Evolutionary conservation across 176 grass and related monocot species (phyloP).

Genomic region (Tuctoria greenei): DNA sequence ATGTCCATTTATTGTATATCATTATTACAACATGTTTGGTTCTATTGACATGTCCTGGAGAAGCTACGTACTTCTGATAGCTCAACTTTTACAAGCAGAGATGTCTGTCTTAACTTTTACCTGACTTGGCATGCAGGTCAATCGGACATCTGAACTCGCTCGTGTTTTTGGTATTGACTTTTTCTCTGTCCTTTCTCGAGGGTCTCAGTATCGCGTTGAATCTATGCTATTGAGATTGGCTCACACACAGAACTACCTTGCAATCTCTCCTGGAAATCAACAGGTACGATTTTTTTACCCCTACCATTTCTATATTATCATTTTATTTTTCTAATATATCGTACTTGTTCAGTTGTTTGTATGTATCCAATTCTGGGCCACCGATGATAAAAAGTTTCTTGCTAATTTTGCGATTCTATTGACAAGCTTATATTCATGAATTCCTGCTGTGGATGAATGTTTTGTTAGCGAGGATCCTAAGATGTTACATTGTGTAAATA

Average conservation of each 20-base stretch:
- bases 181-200: slow-evolving; percentile 95
- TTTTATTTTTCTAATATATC: slow-evolving; percentile 17
- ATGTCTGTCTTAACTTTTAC: slow-evolving; percentile 22
- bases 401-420: slow-evolving; percentile 17
- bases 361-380: slow-evolving; percentile 14
- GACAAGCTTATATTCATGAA: background rate
- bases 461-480: slow-evolving; percentile 5
- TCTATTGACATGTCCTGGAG: slow-evolving; percentile 7
- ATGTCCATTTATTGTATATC: slow-evolving; percentile 27
- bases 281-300: slow-evolving; percentile 47
- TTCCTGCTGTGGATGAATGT: background rate
- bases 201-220: slow-evolving; percentile 94
- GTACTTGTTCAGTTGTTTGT: slow-evolving; percentile 8
- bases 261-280: slow-evolving; percentile 89
- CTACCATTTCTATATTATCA: slow-evolving; percentile 11
- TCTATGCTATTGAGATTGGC: slow-evolving; percentile 96
- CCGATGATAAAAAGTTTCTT: background rate
- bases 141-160: slow-evolving; percentile 94
- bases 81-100: slow-evolving; percentile 6
- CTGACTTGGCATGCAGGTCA: slow-evolving; percentile 64
- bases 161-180: slow-evolving; percentile 98
- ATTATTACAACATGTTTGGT: slow-evolving; percentile 1
- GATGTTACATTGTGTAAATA: slow-evolving; percentile 13
- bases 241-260: slow-evolving; percentile 97
- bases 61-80: slow-evolving; percentile 1